These are phyloP conservation scores for Sclerotinia glacialis DNA, from an alignment of 2,329 filamentous ascomycete species.

Conservation along the genomic window DNA sequence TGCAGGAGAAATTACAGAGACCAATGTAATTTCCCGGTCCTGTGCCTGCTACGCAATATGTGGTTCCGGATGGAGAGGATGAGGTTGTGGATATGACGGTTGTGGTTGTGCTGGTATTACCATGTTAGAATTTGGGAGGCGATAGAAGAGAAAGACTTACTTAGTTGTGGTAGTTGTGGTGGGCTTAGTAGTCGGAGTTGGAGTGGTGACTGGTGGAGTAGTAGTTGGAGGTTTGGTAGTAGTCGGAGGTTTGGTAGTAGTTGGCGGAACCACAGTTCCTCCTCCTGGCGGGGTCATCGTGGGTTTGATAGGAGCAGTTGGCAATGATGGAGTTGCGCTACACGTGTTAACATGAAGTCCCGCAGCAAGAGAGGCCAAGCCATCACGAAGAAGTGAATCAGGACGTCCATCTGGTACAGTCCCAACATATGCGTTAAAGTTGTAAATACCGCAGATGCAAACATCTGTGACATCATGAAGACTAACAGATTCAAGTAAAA, in stretches of 20 bases:
- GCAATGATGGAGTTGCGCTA: conserved; percentile 38
- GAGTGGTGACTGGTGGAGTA: neutral
- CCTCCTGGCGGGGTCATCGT: conserved; percentile 24
- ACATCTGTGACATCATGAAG: conserved; percentile 27
- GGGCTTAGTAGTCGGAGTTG: conserved; percentile 18
- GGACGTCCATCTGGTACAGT: conserved; percentile 25
- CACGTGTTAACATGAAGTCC: conserved; percentile 40
- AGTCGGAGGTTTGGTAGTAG: conserved; percentile 20
- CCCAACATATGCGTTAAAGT: conserved; percentile 34
- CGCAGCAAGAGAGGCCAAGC: conserved; percentile 35
- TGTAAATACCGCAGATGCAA: conserved; percentile 32
- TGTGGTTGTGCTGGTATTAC: neutral
- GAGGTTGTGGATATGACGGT: conserved; percentile 22
- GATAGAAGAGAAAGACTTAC: neutral
- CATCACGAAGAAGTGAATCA: conserved; percentile 35
- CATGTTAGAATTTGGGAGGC: neutral
- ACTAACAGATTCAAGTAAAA: conserved; percentile 26
- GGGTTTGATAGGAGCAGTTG: conserved; percentile 32
- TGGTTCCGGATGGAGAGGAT: conserved; percentile 16
- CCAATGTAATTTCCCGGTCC: conserved; percentile 41
- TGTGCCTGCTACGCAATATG: conserved; percentile 30
- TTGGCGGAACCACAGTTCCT: conserved; percentile 12
- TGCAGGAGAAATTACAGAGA: conserved; percentile 40
- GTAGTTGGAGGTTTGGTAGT: conserved; percentile 19
- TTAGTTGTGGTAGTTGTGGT: conserved; percentile 13